Evolutionary conservation across 2,329 filamentous ascomycete genomes (phyloP), one percentile per base, ranked within the genome.

Genomic region (Nannizziopsis barbatae): DNA sequence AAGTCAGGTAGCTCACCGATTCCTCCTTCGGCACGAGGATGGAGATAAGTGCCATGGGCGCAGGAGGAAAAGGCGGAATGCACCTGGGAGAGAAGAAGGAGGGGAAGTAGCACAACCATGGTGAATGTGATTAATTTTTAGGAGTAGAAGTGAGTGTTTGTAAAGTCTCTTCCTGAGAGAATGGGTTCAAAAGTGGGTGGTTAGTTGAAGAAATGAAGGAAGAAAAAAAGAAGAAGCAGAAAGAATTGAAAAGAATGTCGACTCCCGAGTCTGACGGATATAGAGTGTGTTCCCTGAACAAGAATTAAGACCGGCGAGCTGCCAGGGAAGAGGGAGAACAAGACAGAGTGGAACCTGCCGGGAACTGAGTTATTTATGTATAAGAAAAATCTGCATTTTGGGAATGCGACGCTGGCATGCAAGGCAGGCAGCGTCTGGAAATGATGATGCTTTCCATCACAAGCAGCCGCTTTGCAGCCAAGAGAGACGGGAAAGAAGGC

Each of bases 31-130:
- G 42, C 47, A 53, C 59, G 59, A 33, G 54, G 57, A 41, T 56
- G 55, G 22, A 65, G 57, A 22, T 59, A 63, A 12, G 72, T 69
- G 45, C 69, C 68, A 54, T 69, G 64, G 45, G 69, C 61, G 52
- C 68, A 71, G 33, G 60, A 66, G 31, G 66, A 65, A 14, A 65
- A 62, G 32, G 47, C 52, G 30, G 53, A 52, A 33, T 45, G 50
- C 9, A 48, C 49, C 30, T 49, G 37, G 30, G 47, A 20, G 8
- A 51, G 31, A 45, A 51, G 20, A n/a, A 46, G 36, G 8, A 30
- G 9, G 5, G 35, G 15, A 9, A 44, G 8, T n/a, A 51, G 45
- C 12, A 42, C 8, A 18, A 38, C 18, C 50, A 51, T 51, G 45
- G 10, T 42, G 37, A 41, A 40, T 11, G 2, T 7, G 8, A 11